Base-by-base conservation (phyloP, 148 eudicot species). In the Silene uniflora region DNA sequence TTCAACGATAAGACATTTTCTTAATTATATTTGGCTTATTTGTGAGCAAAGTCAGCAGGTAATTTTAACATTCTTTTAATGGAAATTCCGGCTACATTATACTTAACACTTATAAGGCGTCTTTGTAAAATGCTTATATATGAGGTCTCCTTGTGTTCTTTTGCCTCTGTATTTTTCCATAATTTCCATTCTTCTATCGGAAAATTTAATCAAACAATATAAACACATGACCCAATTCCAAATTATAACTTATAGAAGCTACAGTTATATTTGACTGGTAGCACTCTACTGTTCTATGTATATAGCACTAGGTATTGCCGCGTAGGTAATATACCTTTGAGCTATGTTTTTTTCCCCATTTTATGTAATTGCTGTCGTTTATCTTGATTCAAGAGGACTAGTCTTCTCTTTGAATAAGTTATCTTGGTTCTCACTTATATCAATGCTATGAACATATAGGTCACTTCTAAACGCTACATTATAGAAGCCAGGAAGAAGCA, bases 401-500 rank as follows among this genome's bases (percentile, higher is more conserved):
- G 18, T 73, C 69, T 18, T 21, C 22, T 79, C 62, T 19, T 65
- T 66, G 52, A n/a, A 44, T 32, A 29, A 32, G 42, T 67, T 52
- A 6, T 22, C 55, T 21, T 24, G 39, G 4, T 6, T 7, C 23
- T 39, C 49, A 74, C 56, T 2, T 49, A 18, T 3, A 56, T 19
- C 27, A 54, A 52, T 22, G 47, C 39, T 74, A 23, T 42, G 62
- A 46, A 35, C 27, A 23, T 52, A 81, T 75, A 96, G 99, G 98
- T 96, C 65, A 92, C 99, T 46, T 92, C 99, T 72, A 88, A 85
- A 17, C 86, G 80, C 29, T 96, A 96, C 86, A 77, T 70, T 12
- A 87, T 96, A 70, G 99, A 96, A 91, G 98, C 98, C 13, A 83
- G 75, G 85, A 96, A 92, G 87, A 86, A 86, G 85, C 98, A 96